Evolutionary conservation across 768 basidiomycete genomes (phyloP).

Genomic region (Lyophyllum semitale): DNA sequence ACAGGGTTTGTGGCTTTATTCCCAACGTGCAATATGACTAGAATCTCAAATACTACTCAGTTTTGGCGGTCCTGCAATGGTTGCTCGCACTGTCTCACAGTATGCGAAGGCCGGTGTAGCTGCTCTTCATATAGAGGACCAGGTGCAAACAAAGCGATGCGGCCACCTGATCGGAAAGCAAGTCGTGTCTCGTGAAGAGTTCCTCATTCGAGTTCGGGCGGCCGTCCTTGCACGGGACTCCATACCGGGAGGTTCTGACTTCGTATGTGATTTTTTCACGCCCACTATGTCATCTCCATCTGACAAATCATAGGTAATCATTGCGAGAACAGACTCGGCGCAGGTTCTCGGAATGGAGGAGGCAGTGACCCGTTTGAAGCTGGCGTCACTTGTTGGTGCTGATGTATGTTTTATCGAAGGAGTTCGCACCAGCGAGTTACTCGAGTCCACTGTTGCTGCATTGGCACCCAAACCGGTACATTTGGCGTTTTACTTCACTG

Average conservation of each 20-base stretch:
- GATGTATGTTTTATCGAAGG: conserved; percentile 86
- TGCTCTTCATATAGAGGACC: conserved; percentile 79
- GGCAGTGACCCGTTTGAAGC: conserved; percentile 62
- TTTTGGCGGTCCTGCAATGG: conserved; percentile 75
- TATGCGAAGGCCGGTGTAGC: conserved; percentile 73
- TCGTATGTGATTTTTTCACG: conserved; percentile 44
- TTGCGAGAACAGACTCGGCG: conserved; percentile 77
- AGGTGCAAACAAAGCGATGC: conserved; percentile 81
- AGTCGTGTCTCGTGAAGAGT: conserved; percentile 78
- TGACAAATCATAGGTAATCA: conserved; percentile 50
- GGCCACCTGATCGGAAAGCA: conserved; percentile 82
- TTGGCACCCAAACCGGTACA: conserved; percentile 70
- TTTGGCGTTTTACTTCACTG: neutral
- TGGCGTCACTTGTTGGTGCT: conserved; percentile 73
- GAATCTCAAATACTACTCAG: conserved; percentile 15
- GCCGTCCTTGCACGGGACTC: conserved; percentile 77
- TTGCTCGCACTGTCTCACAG: conserved; percentile 74
- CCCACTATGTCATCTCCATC: neutral
- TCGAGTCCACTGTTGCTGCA: conserved; percentile 63
- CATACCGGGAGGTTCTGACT: conserved; percentile 75
- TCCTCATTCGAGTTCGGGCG: conserved; percentile 72
- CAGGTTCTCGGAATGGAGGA: conserved; percentile 83
- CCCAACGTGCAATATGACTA: neutral
- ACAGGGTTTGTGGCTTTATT: conserved; percentile 53
- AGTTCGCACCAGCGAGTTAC: conserved; percentile 66